Evolutionary conservation across 805 yeast species (phyloP).

Genomic region (Ogataea thermomethanolica): DNA sequence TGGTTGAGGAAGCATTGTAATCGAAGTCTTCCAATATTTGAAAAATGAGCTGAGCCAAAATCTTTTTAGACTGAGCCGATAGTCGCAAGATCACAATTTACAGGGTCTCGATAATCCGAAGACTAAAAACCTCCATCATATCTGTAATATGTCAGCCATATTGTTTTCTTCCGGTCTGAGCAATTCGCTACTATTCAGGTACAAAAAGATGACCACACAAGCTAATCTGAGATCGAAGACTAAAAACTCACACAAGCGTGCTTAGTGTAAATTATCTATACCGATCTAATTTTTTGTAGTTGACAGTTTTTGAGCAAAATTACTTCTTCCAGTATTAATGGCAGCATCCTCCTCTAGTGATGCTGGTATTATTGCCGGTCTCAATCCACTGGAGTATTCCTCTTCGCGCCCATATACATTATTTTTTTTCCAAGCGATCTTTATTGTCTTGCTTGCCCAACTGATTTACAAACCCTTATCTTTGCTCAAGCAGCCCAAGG

Average conservation of each 20-base stretch:
- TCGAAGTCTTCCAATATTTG: neutral
- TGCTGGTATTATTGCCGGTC: slow-evolving; percentile 71
- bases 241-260: too few relatives aligned
- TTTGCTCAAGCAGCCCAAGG: slow-evolving; percentile 68
- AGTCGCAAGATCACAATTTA: too few relatives aligned
- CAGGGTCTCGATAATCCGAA: neutral
- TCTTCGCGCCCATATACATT: slow-evolving; percentile 60
- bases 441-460: slow-evolving; percentile 59
- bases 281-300: neutral
- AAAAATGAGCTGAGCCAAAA: slow-evolving; percentile 1
- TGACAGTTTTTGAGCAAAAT: too few relatives aligned
- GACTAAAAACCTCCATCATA: neutral
- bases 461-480: slow-evolving; percentile 58
- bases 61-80: neutral
- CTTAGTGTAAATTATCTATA: neutral
- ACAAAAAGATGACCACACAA: too few relatives aligned
- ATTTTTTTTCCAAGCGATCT: slow-evolving; percentile 65
- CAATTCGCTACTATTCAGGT: too few relatives aligned
- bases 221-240: too few relatives aligned
- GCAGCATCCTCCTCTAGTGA: too few relatives aligned
- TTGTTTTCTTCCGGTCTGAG: too few relatives aligned
- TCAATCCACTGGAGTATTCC: slow-evolving; percentile 61
- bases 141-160: too few relatives aligned
- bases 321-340: too few relatives aligned
- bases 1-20: slow-evolving; percentile 55